Percentiles rank a stretch among this genome's conserved stretches.
Evolutionary conservation across 2,329 filamentous ascomycete genomes (phyloP).

Genomic region (Aspergillus sp.): DNA sequence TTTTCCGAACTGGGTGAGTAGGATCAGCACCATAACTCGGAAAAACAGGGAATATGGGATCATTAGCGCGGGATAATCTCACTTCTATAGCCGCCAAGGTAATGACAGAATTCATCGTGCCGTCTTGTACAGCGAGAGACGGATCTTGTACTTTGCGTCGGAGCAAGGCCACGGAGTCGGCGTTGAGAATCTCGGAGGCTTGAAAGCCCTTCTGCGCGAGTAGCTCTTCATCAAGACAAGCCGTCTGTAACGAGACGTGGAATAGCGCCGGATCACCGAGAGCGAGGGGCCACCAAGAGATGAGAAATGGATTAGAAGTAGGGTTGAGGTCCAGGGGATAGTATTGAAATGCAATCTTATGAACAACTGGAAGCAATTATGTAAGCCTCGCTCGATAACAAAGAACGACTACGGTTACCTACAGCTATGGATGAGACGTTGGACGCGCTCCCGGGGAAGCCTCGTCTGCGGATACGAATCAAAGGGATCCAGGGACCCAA

Average conservation of each 20-base stretch:
- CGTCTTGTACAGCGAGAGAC: slow-evolving; percentile 52
- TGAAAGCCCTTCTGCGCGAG: slow-evolving; percentile 54
- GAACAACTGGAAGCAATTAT: slow-evolving; percentile 44
- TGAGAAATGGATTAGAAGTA: slow-evolving; percentile 57
- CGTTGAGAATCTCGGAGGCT: slow-evolving; percentile 57
- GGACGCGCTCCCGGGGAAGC: slow-evolving; percentile 52
- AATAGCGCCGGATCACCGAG: slow-evolving; percentile 58
- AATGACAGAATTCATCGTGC: slow-evolving; percentile 58
- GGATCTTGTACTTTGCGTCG: slow-evolving; percentile 51
- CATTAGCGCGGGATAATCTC: slow-evolving; percentile 15
- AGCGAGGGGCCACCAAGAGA: slow-evolving; percentile 61
- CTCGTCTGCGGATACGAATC: slow-evolving; percentile 57
- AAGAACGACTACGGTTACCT: slow-evolving; percentile 22
- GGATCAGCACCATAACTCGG: slow-evolving; percentile 4
- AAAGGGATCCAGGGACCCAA: slow-evolving; percentile 53
- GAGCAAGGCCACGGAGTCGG: slow-evolving; percentile 55
- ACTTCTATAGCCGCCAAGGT: slow-evolving; percentile 60
- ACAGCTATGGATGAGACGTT: slow-evolving; percentile 59
- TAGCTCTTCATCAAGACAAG: slow-evolving; percentile 56
- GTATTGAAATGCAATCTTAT: slow-evolving; percentile 60
- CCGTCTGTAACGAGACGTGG: slow-evolving; percentile 60
- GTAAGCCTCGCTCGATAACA: slow-evolving; percentile 15
- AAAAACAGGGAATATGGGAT: neutral
- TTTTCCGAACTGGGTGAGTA: slow-evolving; percentile 49
- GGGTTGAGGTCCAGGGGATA: slow-evolving; percentile 56